Evolutionary conservation across 1,284 basidiomycete genomes (phyloP).

Genomic region (Trichosporon coremiiforme): DNA sequence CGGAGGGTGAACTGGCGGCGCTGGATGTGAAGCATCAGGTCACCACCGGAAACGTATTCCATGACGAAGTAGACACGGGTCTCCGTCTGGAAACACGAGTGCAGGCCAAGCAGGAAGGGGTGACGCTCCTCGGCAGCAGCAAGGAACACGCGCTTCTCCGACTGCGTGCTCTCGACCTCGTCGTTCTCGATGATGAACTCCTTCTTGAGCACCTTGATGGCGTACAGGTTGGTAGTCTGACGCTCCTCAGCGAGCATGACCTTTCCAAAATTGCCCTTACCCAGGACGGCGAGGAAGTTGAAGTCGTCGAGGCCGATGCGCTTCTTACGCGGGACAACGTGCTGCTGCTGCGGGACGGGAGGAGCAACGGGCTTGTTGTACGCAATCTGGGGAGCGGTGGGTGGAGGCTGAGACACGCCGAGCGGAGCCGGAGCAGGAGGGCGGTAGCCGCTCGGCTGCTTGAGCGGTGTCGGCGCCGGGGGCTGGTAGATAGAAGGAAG

Average conservation of each 20-base stretch:
- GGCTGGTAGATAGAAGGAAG: slow-evolving; percentile 22
- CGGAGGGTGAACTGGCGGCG: slow-evolving; percentile 76
- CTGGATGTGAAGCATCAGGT: slow-evolving; percentile 80
- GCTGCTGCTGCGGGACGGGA: slow-evolving; percentile 26
- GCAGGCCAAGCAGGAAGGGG: slow-evolving; percentile 93
- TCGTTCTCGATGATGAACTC: slow-evolving; percentile 99
- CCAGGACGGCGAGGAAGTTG: slow-evolving; percentile 97
- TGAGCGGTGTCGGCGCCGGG: neutral
- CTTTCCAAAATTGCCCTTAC: slow-evolving; percentile 99
- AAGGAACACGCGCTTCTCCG: slow-evolving; percentile 97
- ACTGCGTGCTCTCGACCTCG: slow-evolving; percentile 98
- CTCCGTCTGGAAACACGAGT: slow-evolving; percentile 99
- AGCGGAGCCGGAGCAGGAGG: slow-evolving; percentile 19
- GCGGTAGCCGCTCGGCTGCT: slow-evolving; percentile 53
- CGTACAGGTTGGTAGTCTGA: slow-evolving; percentile 80
- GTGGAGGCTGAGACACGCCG: neutral
- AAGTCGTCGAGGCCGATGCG: slow-evolving; percentile 98
- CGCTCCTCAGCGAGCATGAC: slow-evolving; percentile 99
- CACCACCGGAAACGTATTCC: slow-evolving; percentile 76
- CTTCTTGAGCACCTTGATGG: slow-evolving; percentile 99
- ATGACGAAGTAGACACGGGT: slow-evolving; percentile 88
- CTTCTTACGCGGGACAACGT: slow-evolving; percentile 60
- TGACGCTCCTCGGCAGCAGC: slow-evolving; percentile 94
- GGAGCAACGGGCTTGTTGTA: slow-evolving; percentile 17
- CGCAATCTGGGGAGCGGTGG: neutral